phyloP scores from a whole-genome alignment of 2,329 filamentous ascomycete genomes.

The Monilinia aucupariae region DNA sequence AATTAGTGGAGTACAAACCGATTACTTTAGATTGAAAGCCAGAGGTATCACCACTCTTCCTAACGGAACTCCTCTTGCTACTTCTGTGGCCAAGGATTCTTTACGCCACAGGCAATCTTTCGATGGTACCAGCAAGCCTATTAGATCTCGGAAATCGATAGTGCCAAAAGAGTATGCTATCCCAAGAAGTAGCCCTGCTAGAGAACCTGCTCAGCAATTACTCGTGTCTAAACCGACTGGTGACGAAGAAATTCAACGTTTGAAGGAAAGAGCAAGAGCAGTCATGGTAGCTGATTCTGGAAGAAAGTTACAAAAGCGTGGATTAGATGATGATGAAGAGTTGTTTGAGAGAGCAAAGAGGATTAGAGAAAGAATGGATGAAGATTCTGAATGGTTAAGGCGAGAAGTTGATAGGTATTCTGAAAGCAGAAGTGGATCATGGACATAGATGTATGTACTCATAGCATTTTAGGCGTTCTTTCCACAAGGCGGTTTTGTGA shows the following conservation, averaged over 20 bases:
- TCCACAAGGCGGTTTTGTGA: not conserved
- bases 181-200: constrained; percentile 28
- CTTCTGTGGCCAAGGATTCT: constrained; percentile 28
- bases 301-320: constrained; percentile 19
- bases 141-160: constrained; percentile 20
- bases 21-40: constrained; percentile 37
- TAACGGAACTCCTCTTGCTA: constrained; percentile 32
- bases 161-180: constrained; percentile 10
- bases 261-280: constrained; percentile 30
- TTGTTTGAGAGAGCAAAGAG: constrained; percentile 34
- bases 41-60: constrained; percentile 34
- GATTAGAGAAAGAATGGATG: constrained; percentile 35
- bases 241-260: constrained; percentile 23
- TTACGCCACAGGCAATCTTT: constrained; percentile 29
- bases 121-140: constrained; percentile 25
- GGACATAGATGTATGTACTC: constrained; percentile 22
- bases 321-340: constrained; percentile 28
- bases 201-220: constrained; percentile 10
- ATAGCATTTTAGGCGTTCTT: constrained; percentile 19
- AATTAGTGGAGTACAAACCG: constrained; percentile 34
- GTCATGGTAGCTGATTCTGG: constrained; percentile 22
- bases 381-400: constrained; percentile 33
- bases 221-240: constrained; percentile 11
- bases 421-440: constrained; percentile 26
- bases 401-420: constrained; percentile 28